These are phyloP conservation scores for Didymosphaeria variabile DNA, from an alignment of 2,329 filamentous ascomycete species.

Conservation along the genomic window DNA sequence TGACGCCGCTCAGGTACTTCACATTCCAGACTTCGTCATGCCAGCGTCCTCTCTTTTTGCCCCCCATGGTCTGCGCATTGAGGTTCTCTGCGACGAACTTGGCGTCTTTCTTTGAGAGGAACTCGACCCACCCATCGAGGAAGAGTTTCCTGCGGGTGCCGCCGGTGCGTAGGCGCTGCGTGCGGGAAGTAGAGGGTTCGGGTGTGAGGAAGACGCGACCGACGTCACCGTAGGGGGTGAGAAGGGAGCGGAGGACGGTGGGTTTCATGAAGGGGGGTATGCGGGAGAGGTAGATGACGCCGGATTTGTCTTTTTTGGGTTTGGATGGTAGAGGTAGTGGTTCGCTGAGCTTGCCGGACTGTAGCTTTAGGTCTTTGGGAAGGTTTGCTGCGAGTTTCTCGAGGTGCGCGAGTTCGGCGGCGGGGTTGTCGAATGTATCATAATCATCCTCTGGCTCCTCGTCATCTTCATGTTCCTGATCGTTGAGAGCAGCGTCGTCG, in stretches of 20 bases:
- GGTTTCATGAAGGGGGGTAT: constrained; percentile 92
- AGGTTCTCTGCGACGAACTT: constrained; percentile 79
- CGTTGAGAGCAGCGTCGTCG: constrained; percentile 16
- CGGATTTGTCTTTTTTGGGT: constrained; percentile 75
- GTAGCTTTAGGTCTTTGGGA: constrained; percentile 48
- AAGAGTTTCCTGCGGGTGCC: constrained; percentile 87
- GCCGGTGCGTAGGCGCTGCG: constrained; percentile 73
- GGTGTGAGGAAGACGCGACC: constrained; percentile 82
- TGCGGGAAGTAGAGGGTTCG: constrained; percentile 73
- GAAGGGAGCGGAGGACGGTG: constrained; percentile 75
- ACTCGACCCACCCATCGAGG: constrained; percentile 89
- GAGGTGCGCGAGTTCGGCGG: constrained; percentile 42
- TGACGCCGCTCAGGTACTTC: constrained; percentile 83
- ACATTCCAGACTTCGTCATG: constrained; percentile 88
- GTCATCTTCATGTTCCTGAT: constrained; percentile 30
- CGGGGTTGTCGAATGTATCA: constrained; percentile 26
- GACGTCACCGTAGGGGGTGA: constrained; percentile 77
- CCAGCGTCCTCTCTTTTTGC: constrained; percentile 85
- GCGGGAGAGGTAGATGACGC: constrained; percentile 83
- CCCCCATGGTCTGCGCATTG: constrained; percentile 80
- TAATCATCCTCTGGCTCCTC: constrained; percentile 37
- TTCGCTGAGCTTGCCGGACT: constrained; percentile 32
- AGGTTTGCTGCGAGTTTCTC: constrained; percentile 41
- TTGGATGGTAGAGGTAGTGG: constrained; percentile 51
- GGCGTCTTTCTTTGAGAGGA: constrained; percentile 76